Percentiles rank a stretch among this genome's conserved stretches.
Evolutionary conservation across 768 basidiomycete genomes (phyloP).

Genomic region (Lentinus tigrinus): DNA sequence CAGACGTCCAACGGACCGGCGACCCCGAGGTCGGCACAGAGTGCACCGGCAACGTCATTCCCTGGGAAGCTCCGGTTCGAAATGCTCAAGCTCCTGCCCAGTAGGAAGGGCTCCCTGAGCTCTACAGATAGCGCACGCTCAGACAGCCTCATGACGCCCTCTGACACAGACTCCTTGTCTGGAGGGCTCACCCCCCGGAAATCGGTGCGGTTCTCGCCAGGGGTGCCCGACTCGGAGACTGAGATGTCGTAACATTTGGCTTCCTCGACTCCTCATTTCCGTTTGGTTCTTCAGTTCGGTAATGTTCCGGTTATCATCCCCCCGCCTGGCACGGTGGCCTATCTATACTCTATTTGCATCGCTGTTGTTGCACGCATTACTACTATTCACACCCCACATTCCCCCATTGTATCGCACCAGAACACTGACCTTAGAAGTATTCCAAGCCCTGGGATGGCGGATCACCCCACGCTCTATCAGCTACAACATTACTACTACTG

Average conservation of each 20-base stretch:
- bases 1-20: conserved; percentile 40
- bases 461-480: not conserved
- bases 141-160: conserved; percentile 29
- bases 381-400: not conserved
- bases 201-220: conserved; percentile 60
- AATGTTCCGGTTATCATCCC: not conserved
- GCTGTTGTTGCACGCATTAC: not conserved
- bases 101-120: conserved; percentile 27
- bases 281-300: not conserved
- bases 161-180: conserved; percentile 22
- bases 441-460: not conserved
- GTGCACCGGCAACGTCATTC: conserved; percentile 18
- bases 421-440: not conserved
- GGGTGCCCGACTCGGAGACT: conserved; percentile 30
- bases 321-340: not conserved
- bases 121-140: conserved; percentile 32
- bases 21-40: conserved; percentile 25
- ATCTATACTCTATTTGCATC: not conserved
- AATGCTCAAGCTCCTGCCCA: conserved; percentile 50
- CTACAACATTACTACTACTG: not conserved
- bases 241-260: not conserved
- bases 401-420: not conserved
- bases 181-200: conserved; percentile 46
- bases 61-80: conserved; percentile 40
- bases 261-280: not conserved